These are phyloP conservation scores for Talaromyces atroroseus DNA, from an alignment of 2,329 filamentous ascomycete species.

Conservation along the genomic window DNA sequence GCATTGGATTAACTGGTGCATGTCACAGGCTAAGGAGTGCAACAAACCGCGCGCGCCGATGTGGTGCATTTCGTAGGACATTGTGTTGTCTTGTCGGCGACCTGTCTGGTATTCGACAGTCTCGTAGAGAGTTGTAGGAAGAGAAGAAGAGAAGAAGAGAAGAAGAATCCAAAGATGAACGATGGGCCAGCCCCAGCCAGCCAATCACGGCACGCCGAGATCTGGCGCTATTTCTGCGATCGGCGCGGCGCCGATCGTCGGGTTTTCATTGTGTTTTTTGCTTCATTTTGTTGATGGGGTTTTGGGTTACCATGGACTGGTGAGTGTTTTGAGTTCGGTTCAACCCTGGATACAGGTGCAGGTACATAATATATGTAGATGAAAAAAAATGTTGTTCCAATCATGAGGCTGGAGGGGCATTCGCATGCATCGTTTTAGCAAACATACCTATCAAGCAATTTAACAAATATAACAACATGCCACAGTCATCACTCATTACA, in stretches of 20 bases:
- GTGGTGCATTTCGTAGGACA: constrained; percentile 14
- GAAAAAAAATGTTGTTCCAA: no score
- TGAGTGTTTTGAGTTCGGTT: no score
- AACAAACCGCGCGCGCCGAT: constrained; percentile 11
- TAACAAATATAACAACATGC: no score
- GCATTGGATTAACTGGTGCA: neutral
- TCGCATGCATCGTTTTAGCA: no score
- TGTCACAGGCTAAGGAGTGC: neutral
- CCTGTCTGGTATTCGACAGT: no score
- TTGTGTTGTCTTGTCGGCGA: neutral
- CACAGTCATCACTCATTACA: neutral
- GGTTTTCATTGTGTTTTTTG: neutral
- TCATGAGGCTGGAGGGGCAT: no score
- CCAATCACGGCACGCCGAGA: constrained; percentile 1
- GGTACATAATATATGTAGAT: no score
- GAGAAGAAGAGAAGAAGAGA: neutral
- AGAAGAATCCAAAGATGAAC: neutral
- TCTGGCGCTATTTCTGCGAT: constrained; percentile 5
- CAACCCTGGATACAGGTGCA: no score
- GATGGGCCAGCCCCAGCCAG: neutral
- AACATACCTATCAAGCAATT: no score
- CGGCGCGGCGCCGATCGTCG: neutral
- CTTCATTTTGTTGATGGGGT: neutral
- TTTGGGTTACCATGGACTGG: no score
- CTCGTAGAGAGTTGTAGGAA: neutral